Percentiles rank a stretch among this genome's conserved stretches.
Evolutionary conservation across 2,329 filamentous ascomycete genomes (phyloP).

Genomic region (Sporothrix mexicana): DNA sequence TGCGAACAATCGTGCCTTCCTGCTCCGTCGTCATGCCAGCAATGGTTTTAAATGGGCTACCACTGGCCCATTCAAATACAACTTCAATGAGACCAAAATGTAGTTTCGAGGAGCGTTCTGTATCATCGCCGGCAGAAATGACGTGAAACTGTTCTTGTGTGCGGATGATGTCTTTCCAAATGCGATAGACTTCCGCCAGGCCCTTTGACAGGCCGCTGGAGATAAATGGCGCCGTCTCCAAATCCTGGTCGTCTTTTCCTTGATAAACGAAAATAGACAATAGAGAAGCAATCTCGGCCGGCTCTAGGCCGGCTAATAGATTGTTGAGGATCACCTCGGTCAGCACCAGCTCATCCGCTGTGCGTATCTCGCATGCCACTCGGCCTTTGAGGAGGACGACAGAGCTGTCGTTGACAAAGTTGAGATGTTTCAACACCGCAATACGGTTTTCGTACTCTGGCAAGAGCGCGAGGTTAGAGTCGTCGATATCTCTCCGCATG

Average conservation of each 20-base stretch:
- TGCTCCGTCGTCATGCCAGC: slow-evolving; percentile 94
- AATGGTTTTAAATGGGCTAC: slow-evolving; percentile 98
- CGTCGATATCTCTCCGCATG: slow-evolving; percentile 86
- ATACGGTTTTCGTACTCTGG: slow-evolving; percentile 97
- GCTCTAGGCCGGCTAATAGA: slow-evolving; percentile 91
- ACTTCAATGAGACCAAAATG: slow-evolving; percentile 96
- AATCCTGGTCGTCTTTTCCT: slow-evolving; percentile 69
- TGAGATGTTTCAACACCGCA: slow-evolving; percentile 86
- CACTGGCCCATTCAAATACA: slow-evolving; percentile 96
- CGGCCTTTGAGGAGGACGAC: slow-evolving; percentile 97
- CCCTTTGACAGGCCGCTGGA: slow-evolving; percentile 83
- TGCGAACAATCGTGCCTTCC: slow-evolving; percentile 94
- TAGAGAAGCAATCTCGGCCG: slow-evolving; percentile 93
- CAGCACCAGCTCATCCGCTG: slow-evolving; percentile 91
- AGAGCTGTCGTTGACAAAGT: slow-evolving; percentile 85
- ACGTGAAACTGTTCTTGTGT: slow-evolving; percentile 92
- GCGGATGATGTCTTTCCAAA: slow-evolving; percentile 90
- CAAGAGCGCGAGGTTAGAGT: slow-evolving; percentile 93
- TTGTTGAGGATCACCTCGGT: slow-evolving; percentile 97
- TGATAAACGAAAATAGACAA: slow-evolving; percentile 97
- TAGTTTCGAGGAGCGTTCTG: slow-evolving; percentile 84
- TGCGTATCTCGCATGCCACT: slow-evolving; percentile 97
- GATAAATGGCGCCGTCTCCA: slow-evolving; percentile 77
- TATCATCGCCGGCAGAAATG: slow-evolving; percentile 85
- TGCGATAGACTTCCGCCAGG: slow-evolving; percentile 82